These are phyloP conservation scores for Blumeria graminis DNA, from an alignment of 2,329 filamentous ascomycete species.

Conservation along the genomic window DNA sequence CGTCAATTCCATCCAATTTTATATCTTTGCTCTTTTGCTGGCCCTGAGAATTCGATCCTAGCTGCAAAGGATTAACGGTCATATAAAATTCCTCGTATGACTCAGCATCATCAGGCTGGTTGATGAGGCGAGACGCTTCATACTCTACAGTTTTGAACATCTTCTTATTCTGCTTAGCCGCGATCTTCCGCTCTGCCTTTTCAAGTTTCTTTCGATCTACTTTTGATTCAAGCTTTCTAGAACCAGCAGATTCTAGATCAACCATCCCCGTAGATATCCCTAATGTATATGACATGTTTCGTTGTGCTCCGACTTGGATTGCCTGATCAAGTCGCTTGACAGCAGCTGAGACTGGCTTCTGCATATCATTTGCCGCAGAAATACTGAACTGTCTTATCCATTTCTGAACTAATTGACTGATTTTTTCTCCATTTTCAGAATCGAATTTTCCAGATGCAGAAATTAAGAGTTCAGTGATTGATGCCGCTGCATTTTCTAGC, in stretches of 20 bases:
- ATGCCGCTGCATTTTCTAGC: slow-evolving; percentile 57
- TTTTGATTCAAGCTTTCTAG: slow-evolving; percentile 85
- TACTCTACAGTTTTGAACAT: slow-evolving; percentile 96
- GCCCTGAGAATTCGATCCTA: slow-evolving; percentile 42
- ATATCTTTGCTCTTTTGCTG: slow-evolving; percentile 92
- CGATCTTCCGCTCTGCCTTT: slow-evolving; percentile 93
- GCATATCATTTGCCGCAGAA: slow-evolving; percentile 39
- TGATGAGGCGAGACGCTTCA: slow-evolving; percentile 73
- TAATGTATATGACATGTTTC: slow-evolving; percentile 88
- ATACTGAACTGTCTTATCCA: slow-evolving; percentile 66
- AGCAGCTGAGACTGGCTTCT: slow-evolving; percentile 44
- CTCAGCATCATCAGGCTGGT: slow-evolving; percentile 59
- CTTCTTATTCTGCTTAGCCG: slow-evolving; percentile 96
- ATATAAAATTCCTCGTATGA: slow-evolving; percentile 99
- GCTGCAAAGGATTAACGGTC: slow-evolving; percentile 88
- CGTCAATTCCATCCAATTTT: slow-evolving; percentile 89
- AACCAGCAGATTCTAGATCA: slow-evolving; percentile 81
- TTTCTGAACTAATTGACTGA: slow-evolving; percentile 66
- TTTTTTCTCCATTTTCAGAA: slow-evolving; percentile 45
- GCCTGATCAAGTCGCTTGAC: slow-evolving; percentile 80
- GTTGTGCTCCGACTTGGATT: slow-evolving; percentile 78
- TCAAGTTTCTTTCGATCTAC: slow-evolving; percentile 98
- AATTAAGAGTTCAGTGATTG: slow-evolving; percentile 69
- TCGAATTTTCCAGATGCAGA: slow-evolving; percentile 78
- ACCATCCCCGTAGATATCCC: slow-evolving; percentile 65